Evolutionary conservation across 257 asterid species (phyloP).

Genomic region (Solanum arcanum): DNA sequence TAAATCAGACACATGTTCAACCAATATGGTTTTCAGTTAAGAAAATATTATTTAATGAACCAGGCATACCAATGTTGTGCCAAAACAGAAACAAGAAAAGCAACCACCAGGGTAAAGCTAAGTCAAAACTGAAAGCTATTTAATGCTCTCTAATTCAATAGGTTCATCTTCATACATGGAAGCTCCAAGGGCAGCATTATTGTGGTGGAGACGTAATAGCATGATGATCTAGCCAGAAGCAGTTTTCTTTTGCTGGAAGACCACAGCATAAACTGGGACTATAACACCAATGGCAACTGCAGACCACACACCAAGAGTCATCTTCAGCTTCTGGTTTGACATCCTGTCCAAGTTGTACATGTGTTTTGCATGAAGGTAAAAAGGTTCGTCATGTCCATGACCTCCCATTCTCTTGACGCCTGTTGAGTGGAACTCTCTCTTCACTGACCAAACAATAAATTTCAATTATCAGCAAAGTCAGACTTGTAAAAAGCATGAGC

Average conservation of each 20-base stretch:
- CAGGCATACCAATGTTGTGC: background rate
- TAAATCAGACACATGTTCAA: background rate
- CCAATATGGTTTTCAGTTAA: background rate
- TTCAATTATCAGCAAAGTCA: background rate
- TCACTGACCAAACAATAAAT: constrained; percentile 19
- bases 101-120: background rate
- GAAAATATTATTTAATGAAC: background rate
- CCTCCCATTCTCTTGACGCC: constrained; percentile 73
- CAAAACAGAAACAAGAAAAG: background rate
- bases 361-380: constrained; percentile 84
- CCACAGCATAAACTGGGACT: constrained; percentile 70
- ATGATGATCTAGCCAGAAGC: constrained; percentile 38
- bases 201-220: background rate
- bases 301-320: constrained; percentile 50
- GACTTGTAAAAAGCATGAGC: background rate
- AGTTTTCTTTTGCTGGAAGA: constrained; percentile 82
- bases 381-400: constrained; percentile 82
- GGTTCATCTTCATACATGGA: background rate
- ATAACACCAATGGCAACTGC: constrained; percentile 72
- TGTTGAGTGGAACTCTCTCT: constrained; percentile 67
- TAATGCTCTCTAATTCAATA: background rate
- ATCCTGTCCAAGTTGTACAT: constrained; percentile 93
- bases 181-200: background rate
- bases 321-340: constrained; percentile 50
- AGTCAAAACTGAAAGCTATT: background rate